Evolutionary conservation across 208 protist genomes (phyloP), one percentile per base, ranked within the genome.

Genomic region (Paratrypanosoma confusum): DNA sequence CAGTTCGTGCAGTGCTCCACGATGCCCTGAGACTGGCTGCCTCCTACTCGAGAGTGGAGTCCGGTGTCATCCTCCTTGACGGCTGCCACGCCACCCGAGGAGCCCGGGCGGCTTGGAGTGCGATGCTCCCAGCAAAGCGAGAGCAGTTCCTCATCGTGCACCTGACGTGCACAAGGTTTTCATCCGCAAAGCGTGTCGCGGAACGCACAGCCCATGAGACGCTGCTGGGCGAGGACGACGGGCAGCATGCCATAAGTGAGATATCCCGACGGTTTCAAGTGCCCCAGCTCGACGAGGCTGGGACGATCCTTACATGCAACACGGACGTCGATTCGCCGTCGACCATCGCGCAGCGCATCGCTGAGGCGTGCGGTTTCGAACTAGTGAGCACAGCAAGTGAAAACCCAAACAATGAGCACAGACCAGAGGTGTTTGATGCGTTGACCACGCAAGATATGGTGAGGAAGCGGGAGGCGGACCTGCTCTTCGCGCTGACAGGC

Each of bases 171-270:
- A 34, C 11, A 31, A 18, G 23, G 22, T 51, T 26, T 56, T 65
- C 26, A 20, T 51, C 32, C 40, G n/a, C n/a, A n/a, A n/a, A 37
- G 43, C 75, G 81, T 2, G 39, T 81, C 8, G 51, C 44, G 0
- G 34, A 42, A 10, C 56, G 81, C 10, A 33, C 29, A 3, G 37
- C 46, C 11, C 81, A 90, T 46, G 62, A 64, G 16, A 40, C 67
- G 24, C 42, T 90, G 24, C 54, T 39, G 35, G 52, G 46, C 28
- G 46, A 48, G 4, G 59, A 53, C 1, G 65, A 81, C 39, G 76
- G 73, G 1, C 76, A 90, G 50, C 59, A 61, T 25, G 81, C 73
- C n/a, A 42, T 86, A n/a, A n/a, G n/a, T n/a, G n/a, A n/a, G n/a
- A n/a, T n/a, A n/a, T n/a, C n/a, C n/a, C n/a, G n/a, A n/a, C n/a